Base-by-base conservation (phyloP, 305 asterid species). In the Rubia tinctorum region DNA sequence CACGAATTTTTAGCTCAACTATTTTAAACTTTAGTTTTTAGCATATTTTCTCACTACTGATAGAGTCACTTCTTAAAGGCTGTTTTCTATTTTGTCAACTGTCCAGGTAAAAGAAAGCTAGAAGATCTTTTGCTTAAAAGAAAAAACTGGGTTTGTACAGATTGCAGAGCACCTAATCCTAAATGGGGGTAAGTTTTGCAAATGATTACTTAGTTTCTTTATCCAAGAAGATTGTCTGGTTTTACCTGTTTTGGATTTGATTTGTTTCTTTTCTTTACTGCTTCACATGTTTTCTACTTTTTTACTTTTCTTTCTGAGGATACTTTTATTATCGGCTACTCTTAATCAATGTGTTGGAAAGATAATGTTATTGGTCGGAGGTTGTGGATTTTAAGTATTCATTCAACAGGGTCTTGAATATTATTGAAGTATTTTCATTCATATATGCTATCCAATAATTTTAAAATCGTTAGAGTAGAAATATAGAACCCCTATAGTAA, bases 131-230 rank as follows among this genome's bases (percentile, higher is more conserved):
- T 95, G 88, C 84, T 82, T 80, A 87, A 84, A 74, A 79, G 73
- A 2, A 97, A 90, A 72, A 92, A 95, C 72, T 90, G 96, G 25
- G 82, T 77, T 42, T 95, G 99, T 75, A 97, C 99, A 70, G 99
- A 95, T 85, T 95, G 99, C 83, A 86, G 92, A 81, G 86, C 98
- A 76, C 89, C 88, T 59, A 97, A 95, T 78, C 99, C 99, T 51
- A 95, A 92, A 87, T 95, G 99, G 99, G 99, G 98, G 99, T 95
- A 90, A 85, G 99, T 87, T 74, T 75, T 61, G 60, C 42, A 69
- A n/a, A 43, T 12, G 51, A 63, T 73, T 71, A 39, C 27, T 49
- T 27, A 2, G 30, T 14, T 51, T 73, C n/a, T 47, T 56, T 39
- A 67, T 2, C 51, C 30, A 0, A n/a, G 47, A 44, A 58, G 37